Conservation (phyloP, 495 filamentous ascomycete genomes). For the Cercophora sp. region DNA sequence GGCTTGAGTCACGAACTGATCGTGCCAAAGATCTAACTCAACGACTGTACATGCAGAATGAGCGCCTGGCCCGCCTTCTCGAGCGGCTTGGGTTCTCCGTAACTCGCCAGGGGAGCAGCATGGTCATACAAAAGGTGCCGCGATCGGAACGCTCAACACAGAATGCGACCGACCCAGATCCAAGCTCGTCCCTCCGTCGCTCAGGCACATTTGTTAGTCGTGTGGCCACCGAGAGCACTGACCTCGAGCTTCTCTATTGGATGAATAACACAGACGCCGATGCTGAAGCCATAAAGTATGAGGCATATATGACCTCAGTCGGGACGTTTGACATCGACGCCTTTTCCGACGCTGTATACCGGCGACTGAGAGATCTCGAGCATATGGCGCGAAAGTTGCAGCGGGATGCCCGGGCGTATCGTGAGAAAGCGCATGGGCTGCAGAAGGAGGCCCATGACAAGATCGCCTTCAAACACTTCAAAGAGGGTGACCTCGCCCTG, state of each 20-base stretch:
- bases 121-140: slow-evolving; percentile 75
- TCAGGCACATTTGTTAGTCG: slow-evolving; percentile 41
- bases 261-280: slow-evolving; percentile 62
- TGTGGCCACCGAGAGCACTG: slow-evolving; percentile 40
- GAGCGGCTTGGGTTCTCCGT: slow-evolving; percentile 81
- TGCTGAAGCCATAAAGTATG: slow-evolving; percentile 66
- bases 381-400: slow-evolving; percentile 84
- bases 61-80: slow-evolving; percentile 70
- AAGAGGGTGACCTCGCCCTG: slow-evolving; percentile 90
- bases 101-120: slow-evolving; percentile 64
- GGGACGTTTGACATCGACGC: slow-evolving; percentile 74
- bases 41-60: slow-evolving; percentile 71
- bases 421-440: slow-evolving; percentile 78
- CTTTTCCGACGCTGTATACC: slow-evolving; percentile 76
- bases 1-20: slow-evolving; percentile 59
- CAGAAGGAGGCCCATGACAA: slow-evolving; percentile 92
- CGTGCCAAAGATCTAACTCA: slow-evolving; percentile 79
- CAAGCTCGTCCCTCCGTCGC: slow-evolving; percentile 56
- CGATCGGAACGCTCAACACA: slow-evolving; percentile 53
- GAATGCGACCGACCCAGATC: slow-evolving; percentile 54
- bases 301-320: slow-evolving; percentile 63
- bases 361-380: slow-evolving; percentile 86
- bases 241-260: slow-evolving; percentile 73
- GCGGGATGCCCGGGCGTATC: slow-evolving; percentile 78
- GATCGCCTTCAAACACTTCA: slow-evolving; percentile 95